These are phyloP conservation scores for Maudiozyma humilis DNA, from an alignment of 1,139 yeast species.

Conservation along the genomic window DNA sequence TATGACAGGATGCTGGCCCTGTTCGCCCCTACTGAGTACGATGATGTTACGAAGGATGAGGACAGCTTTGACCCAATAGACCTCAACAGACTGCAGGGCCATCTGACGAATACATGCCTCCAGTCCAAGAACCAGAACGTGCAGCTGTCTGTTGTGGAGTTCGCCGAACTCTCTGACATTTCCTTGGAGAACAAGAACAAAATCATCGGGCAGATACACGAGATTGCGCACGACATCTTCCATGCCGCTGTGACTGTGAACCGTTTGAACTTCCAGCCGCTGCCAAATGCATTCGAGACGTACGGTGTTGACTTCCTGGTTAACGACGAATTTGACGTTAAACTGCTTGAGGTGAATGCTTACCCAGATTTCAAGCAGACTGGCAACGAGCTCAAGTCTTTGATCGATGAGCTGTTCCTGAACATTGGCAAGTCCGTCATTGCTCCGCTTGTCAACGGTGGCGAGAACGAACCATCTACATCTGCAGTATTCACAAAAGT, in stretches of 20 bases:
- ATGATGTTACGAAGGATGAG: slow-evolving; percentile 29
- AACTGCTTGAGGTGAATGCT: slow-evolving; percentile 76
- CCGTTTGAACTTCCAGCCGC: slow-evolving; percentile 81
- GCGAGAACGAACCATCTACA: slow-evolving; percentile 1
- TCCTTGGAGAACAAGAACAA: slow-evolving; percentile 32
- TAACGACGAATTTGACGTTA: slow-evolving; percentile 45
- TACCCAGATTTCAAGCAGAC: slow-evolving; percentile 97
- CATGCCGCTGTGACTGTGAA: slow-evolving; percentile 76
- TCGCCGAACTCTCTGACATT: slow-evolving; percentile 50
- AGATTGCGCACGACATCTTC: slow-evolving; percentile 62
- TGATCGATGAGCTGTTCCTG: slow-evolving; percentile 56
- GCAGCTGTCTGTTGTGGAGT: slow-evolving; percentile 53
- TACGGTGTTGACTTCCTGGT: slow-evolving; percentile 86
- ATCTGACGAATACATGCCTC: slow-evolving; percentile 86
- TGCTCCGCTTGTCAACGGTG: slow-evolving; percentile 33
- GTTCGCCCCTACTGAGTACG: slow-evolving; percentile 57
- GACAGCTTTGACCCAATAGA: slow-evolving; percentile 26
- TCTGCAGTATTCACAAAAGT: slow-evolving; percentile 34
- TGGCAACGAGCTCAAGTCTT: slow-evolving; percentile 58
- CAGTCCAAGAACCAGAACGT: slow-evolving; percentile 46
- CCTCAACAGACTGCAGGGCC: slow-evolving; percentile 42
- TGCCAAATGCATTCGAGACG: slow-evolving; percentile 72
- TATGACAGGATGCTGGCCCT: slow-evolving; percentile 71
- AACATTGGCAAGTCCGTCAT: slow-evolving; percentile 38
- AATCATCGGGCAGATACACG: slow-evolving; percentile 50